phyloP scores from a whole-genome alignment of 257 asterid genomes.

The Solanum chilense region DNA sequence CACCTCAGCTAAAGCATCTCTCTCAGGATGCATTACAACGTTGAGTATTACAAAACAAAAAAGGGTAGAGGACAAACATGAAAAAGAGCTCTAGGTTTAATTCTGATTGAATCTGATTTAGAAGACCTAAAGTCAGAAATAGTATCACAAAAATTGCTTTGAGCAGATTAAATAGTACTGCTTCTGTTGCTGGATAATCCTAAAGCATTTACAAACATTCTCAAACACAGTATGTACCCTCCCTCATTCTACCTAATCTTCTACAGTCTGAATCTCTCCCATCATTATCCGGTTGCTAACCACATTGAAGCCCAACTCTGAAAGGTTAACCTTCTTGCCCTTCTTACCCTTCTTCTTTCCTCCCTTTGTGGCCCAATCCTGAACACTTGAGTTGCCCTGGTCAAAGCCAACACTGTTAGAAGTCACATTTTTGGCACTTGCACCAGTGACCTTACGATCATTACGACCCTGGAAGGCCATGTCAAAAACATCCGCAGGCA shows the following conservation, averaged over 20 bases:
- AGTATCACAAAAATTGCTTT: constrained; percentile 40
- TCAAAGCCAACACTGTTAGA: constrained; percentile 26
- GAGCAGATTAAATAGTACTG: constrained; percentile 40
- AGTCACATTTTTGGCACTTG: constrained; percentile 19
- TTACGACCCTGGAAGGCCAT: constrained; percentile 52
- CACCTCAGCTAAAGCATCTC: neutral
- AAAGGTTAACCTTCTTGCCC: constrained; percentile 79
- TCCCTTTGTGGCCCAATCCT: constrained; percentile 35
- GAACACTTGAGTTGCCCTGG: constrained; percentile 9
- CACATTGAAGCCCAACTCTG: constrained; percentile 85
- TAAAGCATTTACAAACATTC: constrained; percentile 33
- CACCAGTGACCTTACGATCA: constrained; percentile 23
- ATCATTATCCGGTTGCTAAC: constrained; percentile 96
- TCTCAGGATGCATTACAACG: neutral
- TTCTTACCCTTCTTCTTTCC: constrained; percentile 73
- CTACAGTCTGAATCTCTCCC: constrained; percentile 94
- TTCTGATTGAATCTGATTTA: neutral
- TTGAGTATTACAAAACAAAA: neutral
- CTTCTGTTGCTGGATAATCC: constrained; percentile 35
- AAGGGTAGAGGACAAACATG: neutral
- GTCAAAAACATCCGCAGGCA: constrained; percentile 69
- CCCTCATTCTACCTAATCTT: constrained; percentile 34
- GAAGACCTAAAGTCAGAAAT: constrained; percentile 15
- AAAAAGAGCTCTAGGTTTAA: neutral
- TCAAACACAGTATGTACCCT: constrained; percentile 40